Base-by-base conservation (phyloP, 163 green algal genomes). In the Scenedesmus sp. region DNA sequence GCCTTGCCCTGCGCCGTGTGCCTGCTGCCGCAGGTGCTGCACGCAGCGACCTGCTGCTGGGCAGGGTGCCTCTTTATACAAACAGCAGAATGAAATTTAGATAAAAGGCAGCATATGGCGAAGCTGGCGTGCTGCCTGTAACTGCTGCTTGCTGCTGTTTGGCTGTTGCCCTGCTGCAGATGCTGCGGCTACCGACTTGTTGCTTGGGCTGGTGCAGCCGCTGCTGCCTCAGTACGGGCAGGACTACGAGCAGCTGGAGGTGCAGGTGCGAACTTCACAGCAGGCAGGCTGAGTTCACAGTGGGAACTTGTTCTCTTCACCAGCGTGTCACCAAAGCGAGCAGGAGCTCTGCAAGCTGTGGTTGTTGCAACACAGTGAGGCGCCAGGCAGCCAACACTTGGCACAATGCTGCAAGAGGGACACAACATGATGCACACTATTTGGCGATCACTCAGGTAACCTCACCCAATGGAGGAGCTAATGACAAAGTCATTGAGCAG, bases 221-320 rank as follows among this genome's bases (percentile, higher is more conserved):
- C 20, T 54, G 62, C 62, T 92, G 79, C 60, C 88, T 6, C 8
- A 82, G 3, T 86, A 88, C 55, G 88, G 88, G 18, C 57, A 74
- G 57, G 79, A 92, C 46, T 88, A 70, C 13, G 15, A 70, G 46
- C 62, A 55, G 18, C 18, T 92, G 9, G 23, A 57, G n/a, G 79
- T 79, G 3, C 46, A 46, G 59, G 77, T 92, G 26, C 46, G n/a
- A 59, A 15, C 55, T 52, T 79, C 5, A 15, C 70, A 79, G 66
- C 16, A 34, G 16, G 16, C 12, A 8, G 5, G 12, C 23, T 52
- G 23, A 46, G 5, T 52, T 76, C 66, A 13, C 23, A 79, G 70
- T 52, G 70, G 23, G 70, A 79, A 52, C 70, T 52, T 34, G 16
- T 76, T 8, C 1, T 6, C 66, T 34, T 34, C 2, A 3, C 26